Evolutionary conservation across 495 filamentous ascomycete species (phyloP).

Genomic region (Penicillium dipodomyicola): DNA sequence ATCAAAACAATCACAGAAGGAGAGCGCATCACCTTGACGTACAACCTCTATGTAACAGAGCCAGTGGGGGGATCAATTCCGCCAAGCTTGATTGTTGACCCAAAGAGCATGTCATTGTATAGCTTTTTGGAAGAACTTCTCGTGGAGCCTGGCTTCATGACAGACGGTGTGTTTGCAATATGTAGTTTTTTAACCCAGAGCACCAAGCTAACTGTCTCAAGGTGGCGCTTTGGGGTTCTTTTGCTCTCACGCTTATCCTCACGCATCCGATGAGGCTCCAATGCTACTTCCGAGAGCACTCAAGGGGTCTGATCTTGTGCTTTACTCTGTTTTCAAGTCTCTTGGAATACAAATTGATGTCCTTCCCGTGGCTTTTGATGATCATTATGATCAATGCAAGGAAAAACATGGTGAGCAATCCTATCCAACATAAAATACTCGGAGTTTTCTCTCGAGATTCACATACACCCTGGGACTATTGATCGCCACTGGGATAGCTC

Average conservation of each 20-base stretch:
- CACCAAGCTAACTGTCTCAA: too few relatives aligned
- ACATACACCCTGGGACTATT: background rate
- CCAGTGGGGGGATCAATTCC: slow-evolving; percentile 6
- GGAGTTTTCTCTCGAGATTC: background rate
- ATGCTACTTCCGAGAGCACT: slow-evolving; percentile 54
- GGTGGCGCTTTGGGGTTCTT: too few relatives aligned
- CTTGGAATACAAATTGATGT: slow-evolving; percentile 20
- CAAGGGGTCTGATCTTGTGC: slow-evolving; percentile 25
- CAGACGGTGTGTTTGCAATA: too few relatives aligned
- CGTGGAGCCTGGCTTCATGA: slow-evolving; percentile 15
- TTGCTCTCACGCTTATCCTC: too few relatives aligned
- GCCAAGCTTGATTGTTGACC: slow-evolving; percentile 5
- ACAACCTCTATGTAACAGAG: slow-evolving; percentile 50
- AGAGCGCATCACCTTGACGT: slow-evolving; percentile 56
- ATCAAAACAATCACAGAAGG: slow-evolving; percentile 52
- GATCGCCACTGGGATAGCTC: too few relatives aligned
- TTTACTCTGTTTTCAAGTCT: slow-evolving; percentile 24
- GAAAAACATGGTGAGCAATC: background rate
- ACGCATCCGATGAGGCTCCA: background rate
- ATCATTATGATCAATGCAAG: background rate
- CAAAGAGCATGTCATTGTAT: slow-evolving; percentile 16
- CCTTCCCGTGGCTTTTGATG: slow-evolving; percentile 9
- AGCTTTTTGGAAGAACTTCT: slow-evolving; percentile 7
- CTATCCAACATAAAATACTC: background rate
- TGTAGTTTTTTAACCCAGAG: too few relatives aligned